Base-by-base conservation (phyloP, 345 rosid species). In the Barbarea vulgaris region DNA sequence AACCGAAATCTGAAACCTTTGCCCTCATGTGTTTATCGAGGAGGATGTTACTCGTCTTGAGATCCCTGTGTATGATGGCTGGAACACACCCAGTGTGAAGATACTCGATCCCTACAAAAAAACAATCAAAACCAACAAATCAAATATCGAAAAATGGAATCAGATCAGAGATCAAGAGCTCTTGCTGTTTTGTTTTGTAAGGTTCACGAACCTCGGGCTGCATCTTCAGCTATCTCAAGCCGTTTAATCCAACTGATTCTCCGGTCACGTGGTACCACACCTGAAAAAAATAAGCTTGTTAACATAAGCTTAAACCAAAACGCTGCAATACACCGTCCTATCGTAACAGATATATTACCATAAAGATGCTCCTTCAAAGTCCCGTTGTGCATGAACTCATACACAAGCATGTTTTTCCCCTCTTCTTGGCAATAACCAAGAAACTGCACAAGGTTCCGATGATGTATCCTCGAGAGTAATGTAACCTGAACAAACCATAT, bases 71-170 rank as follows among this genome's bases (percentile, higher is more conserved):
- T 80, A 96, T 96, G 83, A 96, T 82, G 8, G 98, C 88, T 21
- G 98, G 99, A 80, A 89, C 89, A 83, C 99, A 96, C 34, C 99
- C 99, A 0, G 97, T 91, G 72, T 96, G 99, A 70, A 96, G 99
- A 79, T 96, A 96, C 64, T 93, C 99, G 33, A 96, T 93, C 72
- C 99, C 98, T 96, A 81, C 88, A 78, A 64, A 77, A 31, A 28
- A 28, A 56, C 52, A 75, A 64, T 11, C 64, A 64, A 19, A 34
- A 64, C 24, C 28, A 13, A 25, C 51, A 22, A 53, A 37, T 22
- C 3, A 19, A 27, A 34, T 52, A 47, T 27, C 30, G 50, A 36
- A 44, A 19, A 31, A n/a, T 11, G 53, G 12, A 17, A 28, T 21
- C 2, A 7, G 28, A 56, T 65, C 51, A 46, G 34, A 64, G 55